Evolutionary conservation across 208 protist genomes (phyloP).

Genomic region (Leptomonas pyrrhocoris): DNA sequence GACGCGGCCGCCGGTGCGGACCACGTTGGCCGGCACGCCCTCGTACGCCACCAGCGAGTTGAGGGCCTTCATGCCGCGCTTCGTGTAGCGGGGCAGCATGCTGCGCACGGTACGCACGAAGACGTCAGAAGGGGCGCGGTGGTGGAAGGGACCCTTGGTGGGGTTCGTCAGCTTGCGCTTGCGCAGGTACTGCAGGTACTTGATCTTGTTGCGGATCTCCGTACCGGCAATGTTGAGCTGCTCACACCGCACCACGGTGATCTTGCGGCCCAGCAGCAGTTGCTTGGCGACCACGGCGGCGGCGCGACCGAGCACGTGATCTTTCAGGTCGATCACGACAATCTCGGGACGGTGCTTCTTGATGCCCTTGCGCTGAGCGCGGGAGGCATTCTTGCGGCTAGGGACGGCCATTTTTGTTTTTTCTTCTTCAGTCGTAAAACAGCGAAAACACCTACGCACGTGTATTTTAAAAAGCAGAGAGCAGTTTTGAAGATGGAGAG

Average conservation of each 20-base stretch:
- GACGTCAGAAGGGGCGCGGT: conserved; percentile 97
- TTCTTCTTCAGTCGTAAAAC: conserved; percentile 32
- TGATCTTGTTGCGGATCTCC: conserved; percentile 98
- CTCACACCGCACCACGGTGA: conserved; percentile 97
- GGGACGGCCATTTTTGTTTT: conserved; percentile 80
- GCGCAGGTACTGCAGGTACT: conserved; percentile 92
- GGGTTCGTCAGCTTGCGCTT: conserved; percentile 99
- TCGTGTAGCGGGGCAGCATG: conserved; percentile 97
- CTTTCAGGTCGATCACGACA: conserved; percentile 97
- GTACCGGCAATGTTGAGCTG: conserved; percentile 95
- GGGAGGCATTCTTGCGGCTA: conserved; percentile 62
- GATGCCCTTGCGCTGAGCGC: conserved; percentile 70
- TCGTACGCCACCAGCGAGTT: conserved; percentile 83
- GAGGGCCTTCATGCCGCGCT: conserved; percentile 81
- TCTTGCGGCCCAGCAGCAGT: conserved; percentile 95
- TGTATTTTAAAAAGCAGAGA: not conserved
- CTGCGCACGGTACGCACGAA: conserved; percentile 96
- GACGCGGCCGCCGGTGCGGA: conserved; percentile 62
- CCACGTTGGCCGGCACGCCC: conserved; percentile 77
- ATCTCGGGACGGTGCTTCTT: conserved; percentile 88
- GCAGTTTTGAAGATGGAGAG: not conserved
- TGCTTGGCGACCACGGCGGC: conserved; percentile 98
- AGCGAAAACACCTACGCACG: conserved; percentile 35
- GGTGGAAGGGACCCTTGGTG: conserved; percentile 97
- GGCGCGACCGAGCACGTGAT: conserved; percentile 98